Conservation (phyloP, 2,329 filamentous ascomycete genomes). For the Cladorrhinum sp. region DNA sequence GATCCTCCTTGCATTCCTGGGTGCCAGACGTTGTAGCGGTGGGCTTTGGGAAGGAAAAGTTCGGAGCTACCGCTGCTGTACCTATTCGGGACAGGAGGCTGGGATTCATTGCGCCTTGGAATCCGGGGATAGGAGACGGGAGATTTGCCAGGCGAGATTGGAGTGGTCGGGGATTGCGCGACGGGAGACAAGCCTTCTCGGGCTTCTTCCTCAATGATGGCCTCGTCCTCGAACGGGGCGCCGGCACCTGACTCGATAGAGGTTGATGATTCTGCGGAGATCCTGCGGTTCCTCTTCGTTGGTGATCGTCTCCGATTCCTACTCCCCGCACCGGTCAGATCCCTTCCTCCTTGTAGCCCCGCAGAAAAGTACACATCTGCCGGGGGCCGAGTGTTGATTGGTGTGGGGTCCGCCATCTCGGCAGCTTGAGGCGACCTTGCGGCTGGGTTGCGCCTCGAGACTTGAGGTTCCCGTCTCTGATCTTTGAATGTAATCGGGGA, state of each 20-base stretch:
- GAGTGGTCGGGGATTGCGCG: conserved; percentile 42
- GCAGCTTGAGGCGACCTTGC: conserved; percentile 28
- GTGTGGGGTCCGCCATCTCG: conserved; percentile 6
- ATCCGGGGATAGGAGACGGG: conserved; percentile 27
- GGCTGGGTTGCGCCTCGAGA: conserved; percentile 40
- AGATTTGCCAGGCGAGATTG: conserved; percentile 24
- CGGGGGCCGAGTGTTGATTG: neutral
- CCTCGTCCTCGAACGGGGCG: conserved; percentile 21
- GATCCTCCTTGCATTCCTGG: conserved; percentile 15
- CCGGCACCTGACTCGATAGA: conserved; percentile 36
- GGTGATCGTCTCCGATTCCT: conserved; percentile 14
- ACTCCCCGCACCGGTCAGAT: conserved; percentile 16
- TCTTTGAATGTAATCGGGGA: conserved; percentile 29
- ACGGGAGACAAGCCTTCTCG: conserved; percentile 46
- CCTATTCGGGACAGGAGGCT: neutral
- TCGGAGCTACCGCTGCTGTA: neutral
- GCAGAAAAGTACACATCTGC: conserved; percentile 15
- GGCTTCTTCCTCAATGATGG: conserved; percentile 19
- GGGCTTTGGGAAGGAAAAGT: conserved; percentile 9
- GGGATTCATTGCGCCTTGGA: conserved; percentile 6
- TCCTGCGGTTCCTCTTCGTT: conserved; percentile 18
- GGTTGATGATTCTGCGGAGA: conserved; percentile 37
- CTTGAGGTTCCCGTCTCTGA: conserved; percentile 29
- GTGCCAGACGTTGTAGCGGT: conserved; percentile 16
- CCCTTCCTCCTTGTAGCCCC: conserved; percentile 12